Conservation (phyloP, 1,284 basidiomycete genomes). For the Sanghuangporus weigelae region DNA sequence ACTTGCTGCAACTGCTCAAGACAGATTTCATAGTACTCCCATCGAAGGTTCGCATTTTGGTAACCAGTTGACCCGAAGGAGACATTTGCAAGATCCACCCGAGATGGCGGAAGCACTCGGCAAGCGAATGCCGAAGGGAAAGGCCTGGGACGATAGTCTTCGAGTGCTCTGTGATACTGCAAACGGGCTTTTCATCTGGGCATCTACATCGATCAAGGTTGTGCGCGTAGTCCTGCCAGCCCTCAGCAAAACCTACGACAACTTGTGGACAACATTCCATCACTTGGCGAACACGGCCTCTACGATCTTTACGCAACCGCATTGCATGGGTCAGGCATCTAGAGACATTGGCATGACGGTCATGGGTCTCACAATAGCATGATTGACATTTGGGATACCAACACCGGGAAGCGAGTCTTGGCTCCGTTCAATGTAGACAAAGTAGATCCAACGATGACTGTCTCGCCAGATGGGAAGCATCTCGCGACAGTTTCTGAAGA, state of each 20-base stretch:
- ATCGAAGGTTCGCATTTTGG: constrained; percentile 1
- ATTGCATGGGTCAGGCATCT: background rate
- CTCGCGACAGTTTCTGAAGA: background rate
- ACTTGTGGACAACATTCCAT: background rate
- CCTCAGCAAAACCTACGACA: no score
- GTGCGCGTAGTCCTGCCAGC: background rate
- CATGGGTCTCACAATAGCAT: no score
- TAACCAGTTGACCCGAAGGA: constrained; percentile 1
- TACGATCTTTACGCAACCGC: background rate
- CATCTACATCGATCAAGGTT: background rate
- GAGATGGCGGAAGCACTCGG: background rate
- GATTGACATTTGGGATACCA: no score
- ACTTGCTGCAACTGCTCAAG: constrained; percentile 26
- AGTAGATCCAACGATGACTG: constrained; percentile 78
- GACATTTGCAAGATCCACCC: background rate
- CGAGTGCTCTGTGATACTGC: background rate
- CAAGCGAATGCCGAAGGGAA: no score
- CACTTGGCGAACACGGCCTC: background rate
- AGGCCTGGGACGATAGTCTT: background rate
- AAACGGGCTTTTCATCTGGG: constrained; percentile 7
- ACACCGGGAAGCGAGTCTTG: no score
- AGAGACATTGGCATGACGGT: no score
- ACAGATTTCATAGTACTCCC: constrained; percentile 18
- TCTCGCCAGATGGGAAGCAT: background rate
- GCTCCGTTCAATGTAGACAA: constrained; percentile 60